phyloP scores from a whole-genome alignment of 2,329 filamentous ascomycete genomes.

The Nemania abortiva region DNA sequence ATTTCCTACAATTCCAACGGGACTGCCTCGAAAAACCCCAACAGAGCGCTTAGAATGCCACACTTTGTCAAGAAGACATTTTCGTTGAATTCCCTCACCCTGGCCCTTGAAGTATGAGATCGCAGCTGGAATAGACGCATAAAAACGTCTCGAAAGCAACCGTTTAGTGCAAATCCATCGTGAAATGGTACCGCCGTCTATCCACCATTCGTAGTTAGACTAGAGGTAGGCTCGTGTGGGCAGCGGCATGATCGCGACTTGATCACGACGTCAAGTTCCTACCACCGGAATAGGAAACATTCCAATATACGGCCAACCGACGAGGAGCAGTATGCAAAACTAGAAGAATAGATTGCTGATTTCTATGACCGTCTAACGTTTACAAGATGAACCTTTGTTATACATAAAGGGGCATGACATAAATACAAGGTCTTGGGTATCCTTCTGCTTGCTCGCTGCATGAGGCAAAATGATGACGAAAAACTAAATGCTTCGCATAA shows the following conservation, averaged over 20 bases:
- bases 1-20: neutral
- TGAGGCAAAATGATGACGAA: neutral
- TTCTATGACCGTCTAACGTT: slow-evolving; percentile 1
- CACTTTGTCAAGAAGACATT: neutral
- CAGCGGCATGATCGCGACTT: neutral
- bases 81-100: neutral
- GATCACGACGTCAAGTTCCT: neutral
- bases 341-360: neutral
- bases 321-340: neutral
- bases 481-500: neutral
- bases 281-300: neutral
- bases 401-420: slow-evolving; percentile 16
- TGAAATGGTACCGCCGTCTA: neutral
- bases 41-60: neutral
- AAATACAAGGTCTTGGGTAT: slow-evolving; percentile 8
- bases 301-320: neutral
- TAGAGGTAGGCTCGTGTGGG: no score
- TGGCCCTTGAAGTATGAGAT: neutral
- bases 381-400: slow-evolving; percentile 14
- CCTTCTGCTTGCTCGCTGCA: neutral
- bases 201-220: no score
- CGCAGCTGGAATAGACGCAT: neutral
- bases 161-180: neutral
- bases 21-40: no score
- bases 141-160: neutral